A percentile compares a stretch with the other conserved stretches of the same genome.
phyloP scores from a whole-genome alignment of 2,329 filamentous ascomycete genomes.

The Monilinia fructicola region DNA sequence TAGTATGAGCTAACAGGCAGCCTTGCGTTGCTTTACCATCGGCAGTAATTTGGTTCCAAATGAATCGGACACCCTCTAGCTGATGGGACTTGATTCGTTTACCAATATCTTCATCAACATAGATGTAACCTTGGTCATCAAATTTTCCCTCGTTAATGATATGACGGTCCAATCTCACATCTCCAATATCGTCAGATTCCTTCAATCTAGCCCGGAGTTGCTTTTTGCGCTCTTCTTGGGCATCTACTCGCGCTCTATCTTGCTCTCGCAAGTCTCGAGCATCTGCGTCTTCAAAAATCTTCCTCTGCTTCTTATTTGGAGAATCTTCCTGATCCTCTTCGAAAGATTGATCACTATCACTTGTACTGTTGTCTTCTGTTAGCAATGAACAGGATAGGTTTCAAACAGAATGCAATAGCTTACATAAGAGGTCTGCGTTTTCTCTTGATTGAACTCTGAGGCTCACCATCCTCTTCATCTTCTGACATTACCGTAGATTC shows the following conservation, averaged over 20 bases:
- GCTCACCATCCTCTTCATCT: conserved; percentile 36
- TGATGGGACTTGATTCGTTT: conserved; percentile 74
- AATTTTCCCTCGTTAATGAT: conserved; percentile 68
- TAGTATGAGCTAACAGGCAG: conserved; percentile 81
- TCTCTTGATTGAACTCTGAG: conserved; percentile 47
- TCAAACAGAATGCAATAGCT: conserved; percentile 9
- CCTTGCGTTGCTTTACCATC: conserved; percentile 61
- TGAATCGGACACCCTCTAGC: conserved; percentile 75
- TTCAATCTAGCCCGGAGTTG: conserved; percentile 50
- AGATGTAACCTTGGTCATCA: conserved; percentile 60
- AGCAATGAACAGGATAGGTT: not conserved
- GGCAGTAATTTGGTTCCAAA: conserved; percentile 75
- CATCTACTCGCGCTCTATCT: conserved; percentile 53
- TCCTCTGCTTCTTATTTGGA: conserved; percentile 41
- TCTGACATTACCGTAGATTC: conserved; percentile 1
- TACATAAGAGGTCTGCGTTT: conserved; percentile 25
- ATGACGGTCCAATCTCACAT: conserved; percentile 49
- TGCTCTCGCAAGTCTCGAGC: conserved; percentile 52
- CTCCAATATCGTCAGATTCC: conserved; percentile 45
- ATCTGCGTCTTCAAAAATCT: conserved; percentile 48
- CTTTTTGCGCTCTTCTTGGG: conserved; percentile 53
- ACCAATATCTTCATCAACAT: conserved; percentile 64
- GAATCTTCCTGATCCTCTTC: conserved; percentile 12
- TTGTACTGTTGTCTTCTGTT: not conserved
- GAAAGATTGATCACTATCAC: conserved; percentile 8